Evolutionary conservation across 345 rosid genomes (phyloP), one percentile per base, ranked within the genome.

Genomic region (Cardamine chenopodiifolia): DNA sequence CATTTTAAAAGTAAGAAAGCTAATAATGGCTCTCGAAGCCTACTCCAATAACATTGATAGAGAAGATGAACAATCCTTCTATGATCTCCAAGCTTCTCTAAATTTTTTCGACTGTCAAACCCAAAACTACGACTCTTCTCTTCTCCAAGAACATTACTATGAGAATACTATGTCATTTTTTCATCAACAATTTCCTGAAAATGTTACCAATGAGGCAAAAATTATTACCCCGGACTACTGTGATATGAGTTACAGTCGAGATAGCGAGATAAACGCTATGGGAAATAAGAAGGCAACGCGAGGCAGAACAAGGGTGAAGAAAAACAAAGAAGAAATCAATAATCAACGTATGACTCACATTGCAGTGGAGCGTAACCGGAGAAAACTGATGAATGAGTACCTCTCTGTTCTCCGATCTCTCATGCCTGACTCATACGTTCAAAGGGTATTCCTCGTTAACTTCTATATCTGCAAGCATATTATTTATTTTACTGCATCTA

Each of bases 331-430:
- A 70, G 97, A 94, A n/a, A 85, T 87, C 28, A 89, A 85, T 85
- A 87, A 84, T 49, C 97, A 94, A 75, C 91, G 98, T 81, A 91
- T 88, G 96, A 86, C 93, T 63, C 98, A 94, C 90, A 94, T 94
- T 90, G 92, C 97, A 5, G 97, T 94, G 3, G 97, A 94, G 82
- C 89, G 98, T n/a, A 94, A 94, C 64, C 73, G 98, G 32, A 83
- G 98, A 68, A 94, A 88, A 83, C 93, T 88, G 60, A 94, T 91
- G 98, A 94, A 94, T 71, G 95, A 90, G 63, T 85, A 94, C 17
- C 93, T 94, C 80, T 78, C 96, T 5, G 67, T 79, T 52, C 91
- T 94, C 6, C 89, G 93, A 14, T 87, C 96, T 55, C 69, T 94
- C 49, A 94, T 94, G 97, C 98, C 98, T 8, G 86, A 85, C 14